Evolutionary conservation across 2,329 filamentous ascomycete species (phyloP).

Genomic region (Phyllosticta ampelicida): DNA sequence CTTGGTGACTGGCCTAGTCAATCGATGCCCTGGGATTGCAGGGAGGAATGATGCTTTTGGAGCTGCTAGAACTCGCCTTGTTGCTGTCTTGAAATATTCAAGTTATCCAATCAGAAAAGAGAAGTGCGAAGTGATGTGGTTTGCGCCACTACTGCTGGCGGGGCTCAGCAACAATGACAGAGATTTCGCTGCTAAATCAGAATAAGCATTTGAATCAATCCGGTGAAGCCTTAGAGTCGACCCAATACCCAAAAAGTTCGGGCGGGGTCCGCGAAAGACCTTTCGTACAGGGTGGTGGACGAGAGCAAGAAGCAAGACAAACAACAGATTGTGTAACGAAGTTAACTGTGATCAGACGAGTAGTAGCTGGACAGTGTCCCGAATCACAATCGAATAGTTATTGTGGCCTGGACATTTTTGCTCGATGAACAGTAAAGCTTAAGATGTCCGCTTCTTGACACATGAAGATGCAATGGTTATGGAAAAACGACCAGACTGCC

Average conservation of each 20-base stretch:
- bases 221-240: background rate
- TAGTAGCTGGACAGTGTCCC: too few species aligned
- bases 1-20: background rate
- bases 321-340: background rate
- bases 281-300: background rate
- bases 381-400: background rate
- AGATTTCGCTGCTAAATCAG: background rate
- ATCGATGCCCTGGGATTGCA: background rate
- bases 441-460: background rate
- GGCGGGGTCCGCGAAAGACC: background rate
- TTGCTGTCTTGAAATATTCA: background rate
- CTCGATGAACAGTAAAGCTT: background rate
- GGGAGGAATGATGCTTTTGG: background rate
- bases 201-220: background rate
- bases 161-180: background rate
- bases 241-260: background rate
- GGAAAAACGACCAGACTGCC: background rate
- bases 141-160: background rate
- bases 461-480: background rate
- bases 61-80: background rate
- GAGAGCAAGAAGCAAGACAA: background rate
- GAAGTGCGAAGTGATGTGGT: background rate
- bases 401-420: background rate
- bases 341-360: background rate
- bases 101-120: background rate